Percentiles rank a stretch among this genome's conserved stretches.
These are phyloP conservation scores for Triadica sebifera DNA, from an alignment of 345 rosid genomes.

Conservation along the genomic window DNA sequence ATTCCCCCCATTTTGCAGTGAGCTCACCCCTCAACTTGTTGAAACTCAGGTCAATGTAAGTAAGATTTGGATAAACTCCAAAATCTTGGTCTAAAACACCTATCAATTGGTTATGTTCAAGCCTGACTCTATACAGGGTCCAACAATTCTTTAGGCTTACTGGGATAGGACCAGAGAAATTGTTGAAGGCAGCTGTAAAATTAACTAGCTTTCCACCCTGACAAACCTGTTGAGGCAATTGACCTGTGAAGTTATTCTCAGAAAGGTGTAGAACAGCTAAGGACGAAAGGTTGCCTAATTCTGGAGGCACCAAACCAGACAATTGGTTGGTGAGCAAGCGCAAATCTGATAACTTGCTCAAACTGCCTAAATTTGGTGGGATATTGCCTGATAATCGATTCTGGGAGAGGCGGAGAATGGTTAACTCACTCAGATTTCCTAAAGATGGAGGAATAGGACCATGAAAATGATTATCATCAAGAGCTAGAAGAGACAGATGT, in stretches of 20 bases:
- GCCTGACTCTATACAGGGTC: conserved; percentile 27
- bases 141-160: conserved; percentile 26
- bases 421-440: conserved; percentile 23
- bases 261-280: conserved; percentile 21
- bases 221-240: conserved; percentile 30
- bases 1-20: conserved; percentile 33
- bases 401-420: not conserved
- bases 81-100: conserved; percentile 28
- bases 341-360: conserved; percentile 24
- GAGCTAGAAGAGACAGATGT: conserved; percentile 12
- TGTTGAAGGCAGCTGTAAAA: conserved; percentile 28
- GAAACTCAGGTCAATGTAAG: conserved; percentile 33
- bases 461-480: conserved; percentile 13
- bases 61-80: conserved; percentile 35
- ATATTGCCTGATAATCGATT: conserved; percentile 28
- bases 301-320: conserved; percentile 28
- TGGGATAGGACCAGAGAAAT: conserved; percentile 34
- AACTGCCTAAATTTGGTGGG: conserved; percentile 11
- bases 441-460: conserved; percentile 10
- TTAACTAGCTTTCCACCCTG: conserved; percentile 23
- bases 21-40: conserved; percentile 31
- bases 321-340: conserved; percentile 15
- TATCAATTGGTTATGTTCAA: conserved; percentile 29
- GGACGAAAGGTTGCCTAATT: conserved; percentile 24
- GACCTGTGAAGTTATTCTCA: conserved; percentile 29